A percentile compares a stretch with the other conserved stretches of the same genome.
Conservation (phyloP, 306 rosid species). For the Datisca glomerata region DNA sequence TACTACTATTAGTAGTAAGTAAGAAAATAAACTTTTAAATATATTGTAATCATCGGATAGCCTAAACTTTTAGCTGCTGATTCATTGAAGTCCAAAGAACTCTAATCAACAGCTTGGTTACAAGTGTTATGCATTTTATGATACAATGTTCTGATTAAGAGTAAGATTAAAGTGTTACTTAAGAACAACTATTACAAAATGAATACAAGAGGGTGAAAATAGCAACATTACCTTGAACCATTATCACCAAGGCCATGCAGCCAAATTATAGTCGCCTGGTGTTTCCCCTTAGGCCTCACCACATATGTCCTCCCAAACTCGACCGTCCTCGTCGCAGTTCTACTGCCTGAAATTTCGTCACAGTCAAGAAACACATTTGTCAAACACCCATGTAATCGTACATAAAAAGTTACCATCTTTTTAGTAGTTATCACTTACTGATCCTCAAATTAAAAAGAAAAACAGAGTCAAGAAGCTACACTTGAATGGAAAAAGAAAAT, state of each 20-base stretch:
- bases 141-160: too few species aligned
- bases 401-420: too few species aligned
- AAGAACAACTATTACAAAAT: not conserved
- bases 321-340: constrained; percentile 43
- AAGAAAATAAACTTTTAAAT: too few species aligned
- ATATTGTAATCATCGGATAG: too few species aligned
- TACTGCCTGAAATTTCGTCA: constrained; percentile 61
- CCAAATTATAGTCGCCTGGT: constrained; percentile 97
- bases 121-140: too few species aligned
- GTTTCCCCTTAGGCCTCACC: constrained; percentile 93
- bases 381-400: too few species aligned
- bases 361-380: too few species aligned
- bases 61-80: too few species aligned
- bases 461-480: not conserved
- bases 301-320: constrained; percentile 98
- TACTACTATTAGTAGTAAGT: too few species aligned
- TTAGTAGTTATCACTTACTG: not conserved
- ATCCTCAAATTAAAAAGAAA: not conserved
- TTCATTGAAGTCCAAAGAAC: too few species aligned
- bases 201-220: constrained; percentile 7
- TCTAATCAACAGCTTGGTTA: too few species aligned
- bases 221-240: constrained; percentile 71
- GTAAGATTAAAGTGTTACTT: too few species aligned
- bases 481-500: constrained; percentile 6
- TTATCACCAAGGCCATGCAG: constrained; percentile 97